Evolutionary conservation across 495 filamentous ascomycete species (phyloP).

Genomic region (Oidiodendron maius): DNA sequence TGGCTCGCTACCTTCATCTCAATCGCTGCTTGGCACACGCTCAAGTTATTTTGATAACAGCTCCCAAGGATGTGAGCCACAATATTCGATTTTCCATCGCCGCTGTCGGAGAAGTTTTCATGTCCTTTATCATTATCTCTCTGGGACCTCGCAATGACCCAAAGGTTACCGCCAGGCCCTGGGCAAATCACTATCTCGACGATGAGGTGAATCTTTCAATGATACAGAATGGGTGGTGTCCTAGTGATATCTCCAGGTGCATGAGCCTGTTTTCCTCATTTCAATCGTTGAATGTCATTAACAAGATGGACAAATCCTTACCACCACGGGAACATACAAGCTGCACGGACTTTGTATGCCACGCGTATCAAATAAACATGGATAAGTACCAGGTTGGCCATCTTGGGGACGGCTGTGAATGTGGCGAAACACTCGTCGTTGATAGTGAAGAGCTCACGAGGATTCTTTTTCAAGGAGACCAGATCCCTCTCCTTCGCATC

Average conservation of each 20-base stretch:
- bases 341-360: constrained; percentile 16
- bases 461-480: constrained; percentile 4
- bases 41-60: background rate
- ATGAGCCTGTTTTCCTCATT: constrained; percentile 11
- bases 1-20: constrained; percentile 4
- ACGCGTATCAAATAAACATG: constrained; percentile 21
- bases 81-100: constrained; percentile 15
- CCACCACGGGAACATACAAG: constrained; percentile 13
- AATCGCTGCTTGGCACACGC: constrained; percentile 8
- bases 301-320: constrained; percentile 13
- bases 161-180: background rate
- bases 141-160: background rate
- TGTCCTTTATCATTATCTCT: background rate
- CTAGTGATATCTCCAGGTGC: constrained; percentile 17
- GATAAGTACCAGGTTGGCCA: constrained; percentile 18
- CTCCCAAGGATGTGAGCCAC: constrained; percentile 8
- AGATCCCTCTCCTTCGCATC: constrained; percentile 14
- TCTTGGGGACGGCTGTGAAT: constrained; percentile 11
- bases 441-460: constrained; percentile 4
- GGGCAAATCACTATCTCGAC: background rate
- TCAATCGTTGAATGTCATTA: constrained; percentile 13
- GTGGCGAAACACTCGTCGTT: constrained; percentile 12
- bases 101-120: constrained; percentile 14
- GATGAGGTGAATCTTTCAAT: constrained; percentile 2
- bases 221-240: constrained; percentile 21